phyloP scores from a whole-genome alignment of 768 basidiomycete genomes.

The Trametes meyenii region DNA sequence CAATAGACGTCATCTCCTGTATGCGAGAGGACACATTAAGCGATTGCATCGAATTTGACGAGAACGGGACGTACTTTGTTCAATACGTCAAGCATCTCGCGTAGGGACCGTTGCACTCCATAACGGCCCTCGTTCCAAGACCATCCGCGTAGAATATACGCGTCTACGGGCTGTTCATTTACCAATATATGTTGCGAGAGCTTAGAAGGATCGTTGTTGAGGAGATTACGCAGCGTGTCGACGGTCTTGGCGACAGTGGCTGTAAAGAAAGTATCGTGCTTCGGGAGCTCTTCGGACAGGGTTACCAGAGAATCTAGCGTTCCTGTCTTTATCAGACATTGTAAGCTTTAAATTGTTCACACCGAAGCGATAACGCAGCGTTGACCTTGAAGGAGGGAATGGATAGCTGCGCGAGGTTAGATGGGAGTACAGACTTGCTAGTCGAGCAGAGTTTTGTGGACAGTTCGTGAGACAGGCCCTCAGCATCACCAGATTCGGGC shows the following conservation, averaged over 20 bases:
- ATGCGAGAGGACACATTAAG: conserved; percentile 1
- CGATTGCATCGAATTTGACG: too few species aligned
- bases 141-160: conserved; percentile 82
- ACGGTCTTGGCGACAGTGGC: conserved; percentile 88
- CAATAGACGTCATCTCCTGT: conserved; percentile 93
- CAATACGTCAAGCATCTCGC: conserved; percentile 83
- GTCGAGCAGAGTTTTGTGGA: conserved; percentile 61
- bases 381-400: conserved; percentile 91
- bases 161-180: conserved; percentile 78
- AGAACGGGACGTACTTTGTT: conserved; percentile 62
- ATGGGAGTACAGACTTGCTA: conserved; percentile 49
- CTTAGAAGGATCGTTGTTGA: conserved; percentile 84
- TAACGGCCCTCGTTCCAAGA: conserved; percentile 94
- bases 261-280: conserved; percentile 88
- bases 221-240: conserved; percentile 87
- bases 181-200: conserved; percentile 76
- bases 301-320: conserved; percentile 88
- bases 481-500: conserved; percentile 85
- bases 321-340: conserved; percentile 63
- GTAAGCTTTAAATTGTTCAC: neutral
- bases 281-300: conserved; percentile 91
- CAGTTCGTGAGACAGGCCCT: conserved; percentile 70
- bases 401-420: conserved; percentile 62
- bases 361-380: neutral
- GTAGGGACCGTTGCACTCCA: conserved; percentile 76